A percentile compares a stretch with the other conserved stretches of the same genome.
phyloP scores from a whole-genome alignment of 1,284 basidiomycete genomes.

The Pseudozyma hubeiensis region DNA sequence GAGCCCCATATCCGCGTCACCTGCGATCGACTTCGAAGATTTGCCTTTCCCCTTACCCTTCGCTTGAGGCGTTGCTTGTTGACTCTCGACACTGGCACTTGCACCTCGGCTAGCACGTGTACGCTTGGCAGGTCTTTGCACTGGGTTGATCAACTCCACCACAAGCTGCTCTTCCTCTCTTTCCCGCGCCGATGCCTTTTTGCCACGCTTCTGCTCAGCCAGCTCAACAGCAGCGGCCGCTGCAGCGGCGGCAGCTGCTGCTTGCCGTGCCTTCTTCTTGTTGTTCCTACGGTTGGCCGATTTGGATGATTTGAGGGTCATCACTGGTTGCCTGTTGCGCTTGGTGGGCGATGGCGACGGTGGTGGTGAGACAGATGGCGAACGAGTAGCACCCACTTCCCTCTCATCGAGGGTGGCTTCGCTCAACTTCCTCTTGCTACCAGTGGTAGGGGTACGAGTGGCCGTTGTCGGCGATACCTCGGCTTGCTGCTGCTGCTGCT shows the following conservation, averaged over 20 bases:
- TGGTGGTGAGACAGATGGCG: slow-evolving; percentile 33
- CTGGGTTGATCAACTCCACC: slow-evolving; percentile 10
- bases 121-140: slow-evolving; percentile 13
- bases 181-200: slow-evolving; percentile 1
- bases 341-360: slow-evolving; percentile 39
- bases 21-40: background rate
- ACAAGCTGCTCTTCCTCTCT: slow-evolving; percentile 27
- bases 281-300: slow-evolving; percentile 21
- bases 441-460: slow-evolving; percentile 8
- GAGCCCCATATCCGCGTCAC: background rate
- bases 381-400: background rate
- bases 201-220: slow-evolving; percentile 11
- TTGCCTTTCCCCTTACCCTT: slow-evolving; percentile 9
- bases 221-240: slow-evolving; percentile 10
- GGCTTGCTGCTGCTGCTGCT: slow-evolving; percentile 5
- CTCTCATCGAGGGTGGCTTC: background rate
- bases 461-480: slow-evolving; percentile 6
- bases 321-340: slow-evolving; percentile 9
- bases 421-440: slow-evolving; percentile 21
- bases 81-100: background rate
- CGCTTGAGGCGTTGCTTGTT: background rate
- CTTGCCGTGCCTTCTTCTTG: slow-evolving; percentile 24
- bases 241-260: slow-evolving; percentile 10
- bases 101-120: slow-evolving; percentile 3
- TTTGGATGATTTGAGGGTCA: slow-evolving; percentile 21